Percentiles rank a stretch among this genome's conserved stretches.
Conservation (phyloP, 2,329 filamentous ascomycete species). For the Plectosphaerella sp. region DNA sequence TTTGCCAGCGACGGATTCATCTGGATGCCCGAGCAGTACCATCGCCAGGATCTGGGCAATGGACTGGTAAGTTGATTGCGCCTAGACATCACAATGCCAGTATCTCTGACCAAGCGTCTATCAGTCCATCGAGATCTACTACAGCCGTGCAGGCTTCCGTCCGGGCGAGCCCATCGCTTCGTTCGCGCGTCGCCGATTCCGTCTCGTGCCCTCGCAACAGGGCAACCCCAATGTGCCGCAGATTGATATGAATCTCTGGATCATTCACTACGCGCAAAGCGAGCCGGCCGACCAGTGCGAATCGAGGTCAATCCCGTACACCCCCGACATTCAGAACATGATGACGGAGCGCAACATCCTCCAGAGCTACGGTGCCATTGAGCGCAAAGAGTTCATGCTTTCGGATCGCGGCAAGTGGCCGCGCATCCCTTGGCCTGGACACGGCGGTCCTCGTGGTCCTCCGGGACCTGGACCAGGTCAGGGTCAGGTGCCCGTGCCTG, state of each 20-base stretch:
- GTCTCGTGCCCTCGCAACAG: conserved; percentile 68
- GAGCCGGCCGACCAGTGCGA: conserved; percentile 72
- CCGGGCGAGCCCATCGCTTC: conserved; percentile 70
- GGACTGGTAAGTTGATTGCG: conserved; percentile 41
- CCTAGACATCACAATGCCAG: conserved; percentile 1
- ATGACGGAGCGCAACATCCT: conserved; percentile 60
- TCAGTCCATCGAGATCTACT: conserved; percentile 83
- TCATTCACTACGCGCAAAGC: conserved; percentile 82
- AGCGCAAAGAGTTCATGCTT: conserved; percentile 92
- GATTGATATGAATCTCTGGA: conserved; percentile 79
- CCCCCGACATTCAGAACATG: conserved; percentile 54
- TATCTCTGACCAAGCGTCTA: neutral
- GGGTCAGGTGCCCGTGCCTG: conserved; percentile 20
- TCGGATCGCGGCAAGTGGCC: conserved; percentile 89
- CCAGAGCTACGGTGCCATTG: conserved; percentile 73
- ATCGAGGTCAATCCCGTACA: conserved; percentile 59
- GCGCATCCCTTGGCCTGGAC: conserved; percentile 65
- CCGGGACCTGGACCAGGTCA: conserved; percentile 11
- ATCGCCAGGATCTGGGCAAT: conserved; percentile 66
- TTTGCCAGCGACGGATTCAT: conserved; percentile 91
- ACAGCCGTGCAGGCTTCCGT: conserved; percentile 76
- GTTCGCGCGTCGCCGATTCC: conserved; percentile 81
- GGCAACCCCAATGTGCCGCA: conserved; percentile 65
- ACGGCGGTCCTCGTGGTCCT: conserved; percentile 26
- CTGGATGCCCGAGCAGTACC: conserved; percentile 78